Evolutionary conservation across 495 filamentous ascomycete species (phyloP), one percentile per base, ranked within the genome.

Genomic region (Penicillium waksmanii): DNA sequence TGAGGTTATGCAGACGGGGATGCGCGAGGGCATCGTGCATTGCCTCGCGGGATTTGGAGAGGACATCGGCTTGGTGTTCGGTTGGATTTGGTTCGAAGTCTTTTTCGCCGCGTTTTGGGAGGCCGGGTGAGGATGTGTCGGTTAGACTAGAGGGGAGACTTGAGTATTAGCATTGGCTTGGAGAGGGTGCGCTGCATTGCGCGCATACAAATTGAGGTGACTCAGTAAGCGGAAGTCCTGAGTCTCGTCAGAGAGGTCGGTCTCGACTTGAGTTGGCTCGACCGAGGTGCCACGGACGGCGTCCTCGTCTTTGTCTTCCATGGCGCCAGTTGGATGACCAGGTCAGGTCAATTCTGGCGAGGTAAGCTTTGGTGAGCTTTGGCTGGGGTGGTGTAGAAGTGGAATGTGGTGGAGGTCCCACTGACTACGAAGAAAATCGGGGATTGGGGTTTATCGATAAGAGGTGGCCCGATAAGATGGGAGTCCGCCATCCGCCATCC

Each of bases 41-140:
- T 1, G 93, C 95, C 55, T 81, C 77, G n/a, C 94, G 86, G 27
- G 91, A 94, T 21, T 89, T 85, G 60, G 86, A 85, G 49, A 98
- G 88, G 23, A 87, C 82, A 52, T 82, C 75, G 61, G 85, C 84
- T 73, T 98, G 95, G 55, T 88, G 84, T 47, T 84, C 77, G 13
- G 95, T 98, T 56, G 89, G 91, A 72, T 98, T 91, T 13, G 90
- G 85, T 74, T 97, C 95, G 72, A 97, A 98, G 78, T 98, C 95
- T 72, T 98, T 98, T 68, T 95, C 90, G 50, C 95, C 95, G 57
- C 90, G 89, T 59, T 85, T 87, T 38, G 90, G 90, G 35, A 93
- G 78, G 13, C 75, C 72, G 7, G 74, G 60, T 44, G 77, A 65
- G 25, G 75, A 60, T 38, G 64, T 60, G 31, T 76, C 77, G 53